Conservation (phyloP, 805 yeast genomes). For the Candida argentea region DNA sequence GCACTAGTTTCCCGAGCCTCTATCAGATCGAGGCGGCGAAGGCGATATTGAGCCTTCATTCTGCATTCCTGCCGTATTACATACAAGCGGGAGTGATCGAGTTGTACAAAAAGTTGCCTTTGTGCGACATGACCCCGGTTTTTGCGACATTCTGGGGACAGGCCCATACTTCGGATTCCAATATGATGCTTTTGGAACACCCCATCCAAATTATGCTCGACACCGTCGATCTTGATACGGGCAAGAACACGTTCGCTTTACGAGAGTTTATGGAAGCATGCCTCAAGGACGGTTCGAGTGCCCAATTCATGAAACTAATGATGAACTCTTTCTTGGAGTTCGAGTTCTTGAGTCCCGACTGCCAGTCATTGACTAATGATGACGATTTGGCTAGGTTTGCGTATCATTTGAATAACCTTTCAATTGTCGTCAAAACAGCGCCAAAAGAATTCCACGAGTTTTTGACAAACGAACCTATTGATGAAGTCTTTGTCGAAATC, state of each 20-base stretch:
- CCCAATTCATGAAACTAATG: conserved; percentile 49
- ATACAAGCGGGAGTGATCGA: conserved; percentile 68
- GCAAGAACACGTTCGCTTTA: conserved; percentile 32
- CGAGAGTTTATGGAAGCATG: conserved; percentile 40
- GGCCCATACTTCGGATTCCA: conserved; percentile 40
- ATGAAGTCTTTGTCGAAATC: no score
- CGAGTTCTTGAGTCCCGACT: conserved; percentile 21
- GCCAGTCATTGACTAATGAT: conserved; percentile 18
- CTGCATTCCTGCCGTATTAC: conserved; percentile 39
- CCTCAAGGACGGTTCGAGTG: conserved; percentile 43
- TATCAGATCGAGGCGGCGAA: conserved; percentile 66
- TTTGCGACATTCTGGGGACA: conserved; percentile 70
- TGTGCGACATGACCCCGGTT: conserved; percentile 35
- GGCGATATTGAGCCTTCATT: conserved; percentile 50
- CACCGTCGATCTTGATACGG: conserved; percentile 37
- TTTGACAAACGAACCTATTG: conserved; percentile 50
- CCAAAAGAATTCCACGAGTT: conserved; percentile 32
- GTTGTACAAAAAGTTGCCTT: conserved; percentile 33
- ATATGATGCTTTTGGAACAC: conserved; percentile 40
- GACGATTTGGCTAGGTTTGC: conserved; percentile 58
- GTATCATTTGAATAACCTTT: conserved; percentile 48
- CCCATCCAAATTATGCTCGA: conserved; percentile 66
- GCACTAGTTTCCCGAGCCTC: conserved; percentile 35
- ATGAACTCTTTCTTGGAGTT: conserved; percentile 42
- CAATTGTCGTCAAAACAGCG: conserved; percentile 41